Evolutionary conservation across 2,329 filamentous ascomycete genomes (phyloP).

Genomic region (Neurospora sp.): DNA sequence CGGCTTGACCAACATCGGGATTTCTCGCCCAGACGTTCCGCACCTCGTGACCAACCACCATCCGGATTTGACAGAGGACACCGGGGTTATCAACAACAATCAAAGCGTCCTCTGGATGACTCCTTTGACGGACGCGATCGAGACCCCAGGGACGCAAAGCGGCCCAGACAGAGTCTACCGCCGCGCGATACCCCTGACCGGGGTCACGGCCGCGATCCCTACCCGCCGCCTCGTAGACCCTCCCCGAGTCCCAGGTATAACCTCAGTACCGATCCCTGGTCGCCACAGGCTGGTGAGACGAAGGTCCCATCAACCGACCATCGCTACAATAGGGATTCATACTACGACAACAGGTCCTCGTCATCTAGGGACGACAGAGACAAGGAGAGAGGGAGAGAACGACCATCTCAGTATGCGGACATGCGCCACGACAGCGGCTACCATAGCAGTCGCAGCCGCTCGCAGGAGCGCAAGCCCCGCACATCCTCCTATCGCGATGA

Average conservation of each 20-base stretch:
- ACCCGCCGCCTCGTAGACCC: constrained; percentile 3
- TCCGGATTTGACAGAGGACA: constrained; percentile 3
- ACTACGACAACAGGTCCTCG: constrained; percentile 2
- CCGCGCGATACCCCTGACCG: background rate
- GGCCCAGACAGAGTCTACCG: constrained; percentile 3
- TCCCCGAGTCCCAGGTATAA: constrained; percentile 6
- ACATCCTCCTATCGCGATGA: constrained; percentile 7
- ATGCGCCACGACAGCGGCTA: constrained; percentile 21
- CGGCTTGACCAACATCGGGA: background rate
- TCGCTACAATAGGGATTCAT: constrained; percentile 1
- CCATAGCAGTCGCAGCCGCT: constrained; percentile 17
- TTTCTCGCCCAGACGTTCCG: background rate
- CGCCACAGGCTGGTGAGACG: constrained; percentile 16
- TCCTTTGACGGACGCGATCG: background rate
- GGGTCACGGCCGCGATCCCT: background rate
- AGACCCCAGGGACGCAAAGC: constrained; percentile 9
- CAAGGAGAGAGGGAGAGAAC: background rate
- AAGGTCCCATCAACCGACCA: constrained; percentile 2
- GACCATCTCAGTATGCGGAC: constrained; percentile 4
- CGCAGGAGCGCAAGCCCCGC: background rate
- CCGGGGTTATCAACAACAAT: background rate
- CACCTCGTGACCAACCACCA: background rate
- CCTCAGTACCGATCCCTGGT: constrained; percentile 14
- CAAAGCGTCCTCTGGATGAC: constrained; percentile 9
- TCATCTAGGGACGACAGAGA: constrained; percentile 10